phyloP scores from a whole-genome alignment of 2,329 filamentous ascomycete species.

The Cladophialophora chaetospira region DNA sequence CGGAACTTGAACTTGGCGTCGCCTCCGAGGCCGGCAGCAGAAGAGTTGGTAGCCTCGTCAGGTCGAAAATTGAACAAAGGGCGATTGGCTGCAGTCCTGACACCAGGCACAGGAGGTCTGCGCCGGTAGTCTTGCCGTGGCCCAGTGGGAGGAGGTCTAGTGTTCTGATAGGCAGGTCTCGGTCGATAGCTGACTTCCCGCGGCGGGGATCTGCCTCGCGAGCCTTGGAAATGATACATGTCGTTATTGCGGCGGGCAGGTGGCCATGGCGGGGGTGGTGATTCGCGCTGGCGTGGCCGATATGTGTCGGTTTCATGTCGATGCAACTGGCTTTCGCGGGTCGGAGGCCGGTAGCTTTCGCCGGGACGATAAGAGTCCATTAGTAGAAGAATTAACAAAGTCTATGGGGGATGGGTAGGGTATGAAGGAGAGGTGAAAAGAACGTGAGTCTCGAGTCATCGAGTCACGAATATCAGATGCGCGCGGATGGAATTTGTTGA shows the following conservation, averaged over 20 bases:
- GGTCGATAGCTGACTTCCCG: not conserved
- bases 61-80: slow-evolving; percentile 25
- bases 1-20: slow-evolving; percentile 33
- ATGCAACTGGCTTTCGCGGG: not conserved
- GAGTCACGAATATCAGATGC: not conserved
- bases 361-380: slow-evolving; percentile 17
- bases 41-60: slow-evolving; percentile 15
- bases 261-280: slow-evolving; percentile 11
- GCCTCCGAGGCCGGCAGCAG: slow-evolving; percentile 10
- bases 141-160: slow-evolving; percentile 4
- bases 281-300: slow-evolving; percentile 7
- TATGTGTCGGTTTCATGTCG: no score
- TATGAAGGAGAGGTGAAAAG: not conserved
- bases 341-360: not conserved
- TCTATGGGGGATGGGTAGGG: not conserved
- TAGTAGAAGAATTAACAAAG: not conserved
- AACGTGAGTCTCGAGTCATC: not conserved
- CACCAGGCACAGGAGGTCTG: not conserved
- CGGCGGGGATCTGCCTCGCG: slow-evolving; percentile 11
- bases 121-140: slow-evolving; percentile 8
- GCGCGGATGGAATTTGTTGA: not conserved
- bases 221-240: slow-evolving; percentile 28
- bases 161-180: slow-evolving; percentile 1
- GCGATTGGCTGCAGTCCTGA: slow-evolving; percentile 19
- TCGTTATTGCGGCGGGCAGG: slow-evolving; percentile 1